A percentile compares a stretch with the other conserved stretches of the same genome.
Evolutionary conservation across 1,139 yeast species (phyloP).

Genomic region (Pichia norvegensis): DNA sequence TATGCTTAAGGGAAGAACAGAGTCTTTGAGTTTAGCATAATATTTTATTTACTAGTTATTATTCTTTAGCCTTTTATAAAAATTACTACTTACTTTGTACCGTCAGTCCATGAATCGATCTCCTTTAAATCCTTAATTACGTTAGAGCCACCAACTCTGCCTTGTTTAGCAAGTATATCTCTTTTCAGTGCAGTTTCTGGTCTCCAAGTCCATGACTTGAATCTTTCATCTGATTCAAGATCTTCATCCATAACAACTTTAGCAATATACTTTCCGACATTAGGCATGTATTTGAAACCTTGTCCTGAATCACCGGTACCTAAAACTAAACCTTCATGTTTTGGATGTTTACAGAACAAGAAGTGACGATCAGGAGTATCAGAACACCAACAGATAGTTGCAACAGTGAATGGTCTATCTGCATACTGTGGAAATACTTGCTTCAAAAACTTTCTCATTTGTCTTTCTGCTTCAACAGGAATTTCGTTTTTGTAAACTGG

Average conservation of each 20-base stretch:
- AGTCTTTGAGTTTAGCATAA: conserved; percentile 33
- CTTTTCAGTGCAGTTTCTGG: conserved; percentile 19
- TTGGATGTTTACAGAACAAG: conserved; percentile 24
- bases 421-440: conserved; percentile 23
- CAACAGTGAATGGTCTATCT: conserved; percentile 19
- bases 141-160: conserved; percentile 27
- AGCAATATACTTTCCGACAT: conserved; percentile 27
- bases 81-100: background rate
- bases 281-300: conserved; percentile 31
- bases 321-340: conserved; percentile 17
- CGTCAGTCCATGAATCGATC: conserved; percentile 21
- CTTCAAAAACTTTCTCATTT: conserved; percentile 22
- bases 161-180: conserved; percentile 21
- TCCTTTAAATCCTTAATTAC: conserved; percentile 25
- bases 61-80: background rate
- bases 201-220: conserved; percentile 20
- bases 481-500: conserved; percentile 31
- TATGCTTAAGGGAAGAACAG: conserved; percentile 30
- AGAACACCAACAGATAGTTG: conserved; percentile 28
- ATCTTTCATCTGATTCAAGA: background rate
- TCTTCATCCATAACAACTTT: conserved; percentile 3
- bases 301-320: conserved; percentile 32
- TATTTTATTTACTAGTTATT: background rate
- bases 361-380: conserved; percentile 28
- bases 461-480: conserved; percentile 19